Evolutionary conservation across 2,329 filamentous ascomycete genomes (phyloP).

Genomic region (Falciphora oryzae): DNA sequence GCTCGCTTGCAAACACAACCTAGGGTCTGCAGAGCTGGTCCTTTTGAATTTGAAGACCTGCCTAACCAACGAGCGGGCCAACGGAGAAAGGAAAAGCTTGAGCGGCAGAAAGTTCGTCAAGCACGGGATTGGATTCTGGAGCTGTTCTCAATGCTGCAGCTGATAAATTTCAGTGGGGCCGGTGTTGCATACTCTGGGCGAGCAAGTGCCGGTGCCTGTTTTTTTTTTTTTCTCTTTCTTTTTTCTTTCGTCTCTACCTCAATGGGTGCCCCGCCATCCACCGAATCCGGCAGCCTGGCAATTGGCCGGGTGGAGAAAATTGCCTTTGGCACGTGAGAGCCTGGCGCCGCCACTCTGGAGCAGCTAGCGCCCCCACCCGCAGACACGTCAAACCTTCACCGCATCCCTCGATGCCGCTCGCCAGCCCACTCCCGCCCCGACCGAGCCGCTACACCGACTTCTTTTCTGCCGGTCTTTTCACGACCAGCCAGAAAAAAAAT

Average conservation of each 20-base stretch:
- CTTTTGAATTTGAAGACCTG: background rate
- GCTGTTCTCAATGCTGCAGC: background rate
- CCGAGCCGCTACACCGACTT: background rate
- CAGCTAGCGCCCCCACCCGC: too few species aligned
- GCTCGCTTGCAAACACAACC: background rate
- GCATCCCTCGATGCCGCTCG: background rate
- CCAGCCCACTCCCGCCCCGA: background rate
- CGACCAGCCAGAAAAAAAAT: background rate
- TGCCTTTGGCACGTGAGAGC: background rate
- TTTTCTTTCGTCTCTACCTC: too few species aligned
- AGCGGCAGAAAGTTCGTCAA: background rate
- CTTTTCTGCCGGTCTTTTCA: background rate
- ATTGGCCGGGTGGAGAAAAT: background rate
- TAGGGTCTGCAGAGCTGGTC: background rate
- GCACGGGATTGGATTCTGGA: background rate
- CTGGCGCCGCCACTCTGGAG: background rate
- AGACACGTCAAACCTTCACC: background rate
- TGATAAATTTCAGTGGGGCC: background rate
- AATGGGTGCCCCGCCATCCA: background rate
- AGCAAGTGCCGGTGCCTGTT: too few species aligned
- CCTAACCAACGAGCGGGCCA: background rate
- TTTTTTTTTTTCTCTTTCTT: too few species aligned
- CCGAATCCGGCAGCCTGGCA: background rate
- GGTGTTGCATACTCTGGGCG: background rate
- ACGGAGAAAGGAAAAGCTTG: background rate